Evolutionary conservation across 148 eudicot species (phyloP).

Genomic region (Fagopyrum esculentum): DNA sequence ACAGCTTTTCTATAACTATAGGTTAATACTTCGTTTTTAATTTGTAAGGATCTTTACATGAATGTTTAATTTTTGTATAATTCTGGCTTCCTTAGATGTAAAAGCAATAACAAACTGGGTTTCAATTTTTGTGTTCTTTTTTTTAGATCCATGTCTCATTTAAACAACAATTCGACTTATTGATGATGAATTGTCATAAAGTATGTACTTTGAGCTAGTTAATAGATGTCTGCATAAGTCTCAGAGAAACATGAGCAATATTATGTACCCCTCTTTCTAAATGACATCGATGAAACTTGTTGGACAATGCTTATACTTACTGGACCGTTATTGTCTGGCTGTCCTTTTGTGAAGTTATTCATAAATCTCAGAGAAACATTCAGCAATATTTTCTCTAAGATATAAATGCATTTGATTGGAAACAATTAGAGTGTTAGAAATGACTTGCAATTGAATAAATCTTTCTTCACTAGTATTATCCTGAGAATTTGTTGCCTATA

Average conservation of each 20-base stretch:
- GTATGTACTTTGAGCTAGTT: not conserved
- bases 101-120: not conserved
- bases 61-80: not conserved
- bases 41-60: slow-evolving; percentile 6
- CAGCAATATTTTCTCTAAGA: not conserved
- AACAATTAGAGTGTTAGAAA: not conserved
- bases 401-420: not conserved
- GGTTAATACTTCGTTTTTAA: not conserved
- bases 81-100: not conserved
- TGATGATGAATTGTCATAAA: not conserved
- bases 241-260: too few species aligned
- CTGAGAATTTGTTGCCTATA: not conserved
- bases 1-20: not conserved
- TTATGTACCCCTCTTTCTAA: too few species aligned
- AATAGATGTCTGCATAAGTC: not conserved
- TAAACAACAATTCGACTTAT: not conserved
- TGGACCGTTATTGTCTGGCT: not conserved
- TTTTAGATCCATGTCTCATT: not conserved
- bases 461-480: not conserved
- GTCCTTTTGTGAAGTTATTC: not conserved
- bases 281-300: not conserved
- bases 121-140: not conserved
- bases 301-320: not conserved
- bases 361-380: not conserved
- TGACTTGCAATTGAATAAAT: not conserved